Conservation (phyloP, 345 rosid genomes). For the Atalantia buxifolia region DNA sequence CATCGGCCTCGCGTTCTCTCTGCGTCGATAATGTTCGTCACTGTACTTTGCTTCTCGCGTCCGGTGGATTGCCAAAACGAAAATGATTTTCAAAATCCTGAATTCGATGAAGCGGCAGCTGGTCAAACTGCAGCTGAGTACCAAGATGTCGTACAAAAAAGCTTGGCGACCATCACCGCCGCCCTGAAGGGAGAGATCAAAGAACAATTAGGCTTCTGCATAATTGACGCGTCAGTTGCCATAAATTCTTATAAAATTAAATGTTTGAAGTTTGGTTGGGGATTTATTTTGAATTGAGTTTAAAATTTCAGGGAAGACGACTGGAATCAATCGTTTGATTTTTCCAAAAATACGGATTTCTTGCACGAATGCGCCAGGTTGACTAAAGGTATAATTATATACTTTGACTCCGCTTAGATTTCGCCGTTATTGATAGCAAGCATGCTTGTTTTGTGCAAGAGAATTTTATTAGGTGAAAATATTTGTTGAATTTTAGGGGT, state of each 20-base stretch:
- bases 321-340: constrained; percentile 86
- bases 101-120: constrained; percentile 32
- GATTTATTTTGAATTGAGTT: neutral
- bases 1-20: constrained; percentile 16
- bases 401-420: neutral
- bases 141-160: constrained; percentile 36
- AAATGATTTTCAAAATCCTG: constrained; percentile 12
- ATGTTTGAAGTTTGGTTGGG: neutral
- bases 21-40: constrained; percentile 12
- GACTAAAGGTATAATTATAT: constrained; percentile 47
- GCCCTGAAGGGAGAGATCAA: constrained; percentile 56
- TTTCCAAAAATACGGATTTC: constrained; percentile 56
- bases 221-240: constrained; percentile 67
- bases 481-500: too few species aligned
- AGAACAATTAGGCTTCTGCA: constrained; percentile 76
- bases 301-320: constrained; percentile 61
- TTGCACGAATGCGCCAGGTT: constrained; percentile 51
- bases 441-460: neutral
- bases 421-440: neutral
- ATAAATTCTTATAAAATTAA: neutral
- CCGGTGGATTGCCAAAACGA: constrained; percentile 21
- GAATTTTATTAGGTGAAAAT: neutral
- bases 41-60: constrained; percentile 2
- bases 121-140: constrained; percentile 32
- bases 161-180: constrained; percentile 53